These are phyloP conservation scores for Spencermartinsiella ligniputridi DNA, from an alignment of 1,139 yeast genomes.

Conservation along the genomic window DNA sequence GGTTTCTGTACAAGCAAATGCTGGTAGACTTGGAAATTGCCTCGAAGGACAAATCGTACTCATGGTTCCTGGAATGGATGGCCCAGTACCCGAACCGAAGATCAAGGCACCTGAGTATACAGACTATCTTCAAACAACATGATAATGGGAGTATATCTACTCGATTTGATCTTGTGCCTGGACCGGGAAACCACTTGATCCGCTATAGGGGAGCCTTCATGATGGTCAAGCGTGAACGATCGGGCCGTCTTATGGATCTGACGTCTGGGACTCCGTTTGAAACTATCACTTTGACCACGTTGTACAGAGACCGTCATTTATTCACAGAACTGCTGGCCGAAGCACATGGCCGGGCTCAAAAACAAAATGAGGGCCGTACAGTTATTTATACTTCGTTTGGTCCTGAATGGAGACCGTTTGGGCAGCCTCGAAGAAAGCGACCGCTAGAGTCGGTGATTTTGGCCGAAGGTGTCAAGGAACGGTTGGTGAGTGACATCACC, in stretches of 20 bases:
- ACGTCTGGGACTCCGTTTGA: slow-evolving; percentile 93
- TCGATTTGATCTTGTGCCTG: slow-evolving; percentile 90
- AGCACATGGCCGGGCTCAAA: slow-evolving; percentile 79
- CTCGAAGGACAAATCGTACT: slow-evolving; percentile 85
- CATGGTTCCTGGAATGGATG: slow-evolving; percentile 98
- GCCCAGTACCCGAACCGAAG: slow-evolving; percentile 61
- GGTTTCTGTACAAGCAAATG: slow-evolving; percentile 72
- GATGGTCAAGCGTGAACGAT: slow-evolving; percentile 83
- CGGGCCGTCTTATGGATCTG: slow-evolving; percentile 84
- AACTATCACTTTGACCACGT: slow-evolving; percentile 85
- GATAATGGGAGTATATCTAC: slow-evolving; percentile 90
- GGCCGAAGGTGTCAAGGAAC: slow-evolving; percentile 67
- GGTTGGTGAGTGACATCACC: slow-evolving; percentile 62
- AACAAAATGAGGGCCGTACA: slow-evolving; percentile 86
- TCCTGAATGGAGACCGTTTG: slow-evolving; percentile 98
- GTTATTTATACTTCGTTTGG: slow-evolving; percentile 95
- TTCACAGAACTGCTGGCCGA: slow-evolving; percentile 73
- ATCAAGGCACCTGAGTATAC: slow-evolving; percentile 85
- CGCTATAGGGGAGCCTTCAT: slow-evolving; percentile 84
- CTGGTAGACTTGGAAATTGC: slow-evolving; percentile 92
- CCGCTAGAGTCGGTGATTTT: slow-evolving; percentile 79
- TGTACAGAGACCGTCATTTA: slow-evolving; percentile 72
- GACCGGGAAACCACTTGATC: slow-evolving; percentile 92
- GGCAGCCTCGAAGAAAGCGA: slow-evolving; percentile 89
- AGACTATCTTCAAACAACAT: slow-evolving; percentile 81